Percentiles rank a stretch among this genome's conserved stretches.
Evolutionary conservation across 352 stramenopile species (phyloP).

Genomic region (Globisporangium cederbergense): DNA sequence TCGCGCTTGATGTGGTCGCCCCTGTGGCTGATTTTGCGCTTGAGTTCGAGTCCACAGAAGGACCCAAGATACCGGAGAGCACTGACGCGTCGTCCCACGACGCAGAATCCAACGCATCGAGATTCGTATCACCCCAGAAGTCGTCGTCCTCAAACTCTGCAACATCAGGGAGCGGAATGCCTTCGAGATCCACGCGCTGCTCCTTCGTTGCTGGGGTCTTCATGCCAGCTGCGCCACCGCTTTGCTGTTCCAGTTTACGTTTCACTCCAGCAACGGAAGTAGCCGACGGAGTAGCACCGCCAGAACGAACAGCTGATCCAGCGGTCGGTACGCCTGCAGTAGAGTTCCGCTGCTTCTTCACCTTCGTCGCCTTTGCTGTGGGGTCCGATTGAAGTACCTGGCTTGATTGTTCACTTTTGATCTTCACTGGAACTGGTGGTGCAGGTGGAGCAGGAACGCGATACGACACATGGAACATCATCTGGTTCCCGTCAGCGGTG

Average conservation of each 20-base stretch:
- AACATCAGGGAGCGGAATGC: conserved; percentile 65
- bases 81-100: conserved; percentile 80
- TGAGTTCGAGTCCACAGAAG: conserved; percentile 26
- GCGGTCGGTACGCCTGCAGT: conserved; percentile 16
- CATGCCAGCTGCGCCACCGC: conserved; percentile 4
- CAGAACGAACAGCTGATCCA: conserved; percentile 11
- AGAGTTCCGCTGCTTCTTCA: conserved; percentile 51
- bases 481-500: conserved; percentile 27
- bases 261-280: conserved; percentile 38
- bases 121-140: conserved; percentile 86
- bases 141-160: conserved; percentile 78
- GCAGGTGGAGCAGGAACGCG: conserved; percentile 48
- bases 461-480: conserved; percentile 66
- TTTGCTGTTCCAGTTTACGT: conserved; percentile 61
- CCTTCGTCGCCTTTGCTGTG: conserved; percentile 38
- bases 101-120: conserved; percentile 78
- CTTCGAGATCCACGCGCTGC: conserved; percentile 72
- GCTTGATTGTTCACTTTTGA: conserved; percentile 28
- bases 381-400: conserved; percentile 20
- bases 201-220: conserved; percentile 45
- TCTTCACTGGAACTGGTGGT: conserved; percentile 25
- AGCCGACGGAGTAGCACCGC: conserved; percentile 8
- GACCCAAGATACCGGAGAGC: conserved; percentile 57
- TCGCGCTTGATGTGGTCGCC: conserved; percentile 14
- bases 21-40: conserved; percentile 19